Evolutionary conservation across 768 basidiomycete genomes (phyloP), one percentile per base, ranked within the genome.

Genomic region (Suillus occidentalis): DNA sequence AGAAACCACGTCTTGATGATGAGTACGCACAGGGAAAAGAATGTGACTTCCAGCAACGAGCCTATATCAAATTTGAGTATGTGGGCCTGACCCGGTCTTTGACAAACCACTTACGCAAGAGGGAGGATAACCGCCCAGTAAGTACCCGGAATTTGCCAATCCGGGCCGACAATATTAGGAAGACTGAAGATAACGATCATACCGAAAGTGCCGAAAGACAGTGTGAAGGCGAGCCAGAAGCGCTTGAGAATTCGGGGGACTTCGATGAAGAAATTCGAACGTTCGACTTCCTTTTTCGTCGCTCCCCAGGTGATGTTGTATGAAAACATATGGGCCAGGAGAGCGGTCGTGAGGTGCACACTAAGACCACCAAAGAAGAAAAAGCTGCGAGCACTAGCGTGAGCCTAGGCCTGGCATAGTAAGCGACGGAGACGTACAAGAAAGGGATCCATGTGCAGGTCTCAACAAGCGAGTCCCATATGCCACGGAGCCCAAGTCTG

Each of bases 261-360:
- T 74, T 94, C 92, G 59, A 88, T 83, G 83, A 89, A 92, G 81
- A 93, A 92, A 74, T 93, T 92, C 25, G 89, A 89, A 52, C 85
- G 82, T 76, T 92, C 87, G 60, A 93, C 89, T 75, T 89, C 88
- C 82, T 91, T 92, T 68, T 83, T 79, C 14, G 85, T 85, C 12
- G 42, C 53, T 34, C 42, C 56, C 63, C 79, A 80, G 22, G 72
- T 70, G 72, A 81, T 80, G 72, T 85, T 81, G 74, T 83, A 85
- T 55, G 82, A 81, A 70, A 84, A 80, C 59, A 85, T 60, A 71
- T 86, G 84, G 7, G 82, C 78, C 49, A 81, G 75, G n/a, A 85
- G 74, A 2, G 84, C 82, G 22, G 78, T 75, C 0, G 78, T 74
- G 65, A 85, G 75, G 43, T 84, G 84, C 67, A 83, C 75, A 31